phyloP scores from a whole-genome alignment of 495 filamentous ascomycete genomes.

The Xylaria cubensis region DNA sequence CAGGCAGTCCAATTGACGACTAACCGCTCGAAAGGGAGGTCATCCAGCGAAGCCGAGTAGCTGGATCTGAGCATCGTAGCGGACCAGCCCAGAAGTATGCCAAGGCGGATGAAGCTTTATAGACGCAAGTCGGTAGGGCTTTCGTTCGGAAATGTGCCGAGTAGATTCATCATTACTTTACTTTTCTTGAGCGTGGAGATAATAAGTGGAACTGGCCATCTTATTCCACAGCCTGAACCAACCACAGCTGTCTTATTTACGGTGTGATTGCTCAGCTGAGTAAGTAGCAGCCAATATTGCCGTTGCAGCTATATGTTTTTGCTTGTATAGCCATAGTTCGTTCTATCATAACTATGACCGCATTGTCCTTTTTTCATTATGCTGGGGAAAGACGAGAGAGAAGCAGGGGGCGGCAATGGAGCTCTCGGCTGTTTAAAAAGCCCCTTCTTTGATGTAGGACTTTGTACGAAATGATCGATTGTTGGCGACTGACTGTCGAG shows the following conservation, averaged over 20 bases:
- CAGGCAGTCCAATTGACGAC: neutral
- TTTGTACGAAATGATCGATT: no score
- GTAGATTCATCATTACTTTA: neutral
- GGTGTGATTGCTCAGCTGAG: neutral
- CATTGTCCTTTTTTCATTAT: neutral
- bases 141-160: neutral
- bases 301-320: neutral
- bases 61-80: neutral
- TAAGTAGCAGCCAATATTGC: neutral
- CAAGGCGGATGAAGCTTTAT: neutral
- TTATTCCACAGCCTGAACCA: neutral
- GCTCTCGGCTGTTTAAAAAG: neutral
- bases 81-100: neutral
- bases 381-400: neutral
- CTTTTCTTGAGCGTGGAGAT: neutral
- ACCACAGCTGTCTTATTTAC: slow-evolving; percentile 1
- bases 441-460: neutral
- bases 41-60: neutral
- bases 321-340: neutral
- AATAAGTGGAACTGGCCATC: neutral
- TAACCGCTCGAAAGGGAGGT: neutral
- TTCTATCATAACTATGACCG: neutral
- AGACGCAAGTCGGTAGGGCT: neutral
- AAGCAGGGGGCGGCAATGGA: no score
- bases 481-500: no score